phyloP scores from a whole-genome alignment of 2,329 filamentous ascomycete species.

The Anthostomella pinea region DNA sequence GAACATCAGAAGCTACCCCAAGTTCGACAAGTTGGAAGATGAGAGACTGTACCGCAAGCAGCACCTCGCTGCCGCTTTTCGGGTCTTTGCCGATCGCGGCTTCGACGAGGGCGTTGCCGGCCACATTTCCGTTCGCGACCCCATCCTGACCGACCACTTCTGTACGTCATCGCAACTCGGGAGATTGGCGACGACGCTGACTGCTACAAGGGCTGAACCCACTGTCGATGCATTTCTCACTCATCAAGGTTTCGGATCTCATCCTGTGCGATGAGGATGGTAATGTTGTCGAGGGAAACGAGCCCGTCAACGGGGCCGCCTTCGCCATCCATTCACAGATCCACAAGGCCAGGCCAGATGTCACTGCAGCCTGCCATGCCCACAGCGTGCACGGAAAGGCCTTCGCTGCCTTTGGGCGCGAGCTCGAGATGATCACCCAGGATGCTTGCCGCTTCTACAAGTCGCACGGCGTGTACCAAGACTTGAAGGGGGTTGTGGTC shows the following conservation, averaged over 20 bases:
- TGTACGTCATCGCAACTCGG: slow-evolving; percentile 41
- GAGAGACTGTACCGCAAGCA: slow-evolving; percentile 57
- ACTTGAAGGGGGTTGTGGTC: slow-evolving; percentile 61
- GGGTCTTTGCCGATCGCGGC: slow-evolving; percentile 59
- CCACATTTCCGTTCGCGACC: slow-evolving; percentile 62
- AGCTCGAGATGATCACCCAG: slow-evolving; percentile 61
- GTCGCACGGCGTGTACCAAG: slow-evolving; percentile 55
- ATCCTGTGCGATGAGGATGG: slow-evolving; percentile 58
- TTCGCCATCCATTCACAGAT: slow-evolving; percentile 61
- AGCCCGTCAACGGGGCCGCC: slow-evolving; percentile 54
- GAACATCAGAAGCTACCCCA: slow-evolving; percentile 28
- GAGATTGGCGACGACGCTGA: background rate
- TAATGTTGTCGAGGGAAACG: slow-evolving; percentile 55
- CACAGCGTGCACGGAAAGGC: slow-evolving; percentile 59
- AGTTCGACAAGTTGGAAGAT: slow-evolving; percentile 48
- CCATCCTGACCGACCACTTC: slow-evolving; percentile 55
- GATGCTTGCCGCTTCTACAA: slow-evolving; percentile 58
- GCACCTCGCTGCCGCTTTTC: slow-evolving; percentile 59
- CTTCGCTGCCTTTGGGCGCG: slow-evolving; percentile 55
- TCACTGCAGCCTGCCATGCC: slow-evolving; percentile 58
- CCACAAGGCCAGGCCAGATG: slow-evolving; percentile 56
- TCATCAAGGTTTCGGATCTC: slow-evolving; percentile 59
- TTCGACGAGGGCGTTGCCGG: slow-evolving; percentile 62
- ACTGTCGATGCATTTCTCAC: slow-evolving; percentile 56
- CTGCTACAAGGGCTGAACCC: slow-evolving; percentile 25